phyloP scores from a whole-genome alignment of 768 basidiomycete genomes.

The Phlegmacium glaucopus region DNA sequence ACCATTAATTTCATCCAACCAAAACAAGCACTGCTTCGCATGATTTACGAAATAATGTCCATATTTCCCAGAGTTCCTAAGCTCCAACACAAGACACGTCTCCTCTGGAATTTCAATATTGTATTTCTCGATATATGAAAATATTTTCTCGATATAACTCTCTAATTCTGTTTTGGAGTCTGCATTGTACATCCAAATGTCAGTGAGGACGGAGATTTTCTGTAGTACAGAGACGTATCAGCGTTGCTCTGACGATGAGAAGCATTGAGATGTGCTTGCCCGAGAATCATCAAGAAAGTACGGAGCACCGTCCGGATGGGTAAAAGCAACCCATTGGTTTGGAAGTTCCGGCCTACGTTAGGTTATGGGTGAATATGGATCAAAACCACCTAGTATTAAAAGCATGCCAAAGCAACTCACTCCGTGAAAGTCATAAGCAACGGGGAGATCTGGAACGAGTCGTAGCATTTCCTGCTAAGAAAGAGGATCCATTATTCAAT shows the following conservation, averaged over 20 bases:
- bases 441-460: too few species aligned
- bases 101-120: slow-evolving; percentile 6
- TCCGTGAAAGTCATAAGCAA: too few species aligned
- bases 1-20: slow-evolving; percentile 38
- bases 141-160: slow-evolving; percentile 11
- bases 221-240: neutral
- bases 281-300: too few species aligned
- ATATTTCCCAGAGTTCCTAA: slow-evolving; percentile 8
- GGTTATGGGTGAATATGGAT: neutral
- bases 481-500: too few species aligned
- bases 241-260: slow-evolving; percentile 6
- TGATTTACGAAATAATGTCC: slow-evolving; percentile 55
- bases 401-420: too few species aligned
- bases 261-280: too few species aligned
- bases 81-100: slow-evolving; percentile 16
- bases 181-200: slow-evolving; percentile 22
- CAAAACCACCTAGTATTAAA: neutral
- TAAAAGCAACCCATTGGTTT: slow-evolving; percentile 7
- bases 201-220: slow-evolving; percentile 19
- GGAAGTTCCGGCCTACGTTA: neutral
- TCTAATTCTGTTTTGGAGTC: slow-evolving; percentile 7
- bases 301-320: slow-evolving; percentile 25
- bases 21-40: slow-evolving; percentile 29
- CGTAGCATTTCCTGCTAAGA: neutral
- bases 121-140: slow-evolving; percentile 11